phyloP scores from a whole-genome alignment of 1,139 yeast genomes.

The Pichia cactophila region DNA sequence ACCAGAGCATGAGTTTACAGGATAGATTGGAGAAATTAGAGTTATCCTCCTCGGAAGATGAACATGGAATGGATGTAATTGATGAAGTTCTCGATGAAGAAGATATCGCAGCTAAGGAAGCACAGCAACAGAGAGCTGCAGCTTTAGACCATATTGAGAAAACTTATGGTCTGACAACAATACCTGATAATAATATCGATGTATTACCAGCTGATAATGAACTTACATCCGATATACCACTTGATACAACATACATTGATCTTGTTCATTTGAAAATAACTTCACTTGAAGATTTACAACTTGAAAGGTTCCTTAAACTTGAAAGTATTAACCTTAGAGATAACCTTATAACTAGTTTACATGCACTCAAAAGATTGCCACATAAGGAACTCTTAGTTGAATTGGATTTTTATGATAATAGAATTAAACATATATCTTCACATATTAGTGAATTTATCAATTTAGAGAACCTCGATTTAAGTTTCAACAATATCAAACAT shows the following conservation, averaged over 20 bases:
- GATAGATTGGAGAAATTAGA: background rate
- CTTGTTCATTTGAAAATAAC: constrained; percentile 71
- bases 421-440: constrained; percentile 77
- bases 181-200: constrained; percentile 47
- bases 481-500: constrained; percentile 84
- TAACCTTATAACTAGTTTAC: constrained; percentile 67
- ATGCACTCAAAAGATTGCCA: constrained; percentile 57
- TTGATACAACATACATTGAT: constrained; percentile 63
- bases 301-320: constrained; percentile 51
- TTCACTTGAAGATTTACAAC: constrained; percentile 57
- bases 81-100: constrained; percentile 9
- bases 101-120: constrained; percentile 12
- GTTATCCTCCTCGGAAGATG: background rate
- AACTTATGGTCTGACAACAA: constrained; percentile 29
- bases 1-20: background rate
- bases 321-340: constrained; percentile 72
- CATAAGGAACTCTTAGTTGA: constrained; percentile 53
- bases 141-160: constrained; percentile 15
- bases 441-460: constrained; percentile 53
- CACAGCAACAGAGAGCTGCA: constrained; percentile 9
- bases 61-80: background rate
- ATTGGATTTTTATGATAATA: constrained; percentile 84
- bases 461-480: constrained; percentile 63
- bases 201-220: constrained; percentile 45
- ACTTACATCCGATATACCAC: constrained; percentile 52